A percentile compares a stretch with the other conserved stretches of the same genome.
Evolutionary conservation across 805 yeast genomes (phyloP).

Genomic region (Wickerhamiella sorbophila): DNA sequence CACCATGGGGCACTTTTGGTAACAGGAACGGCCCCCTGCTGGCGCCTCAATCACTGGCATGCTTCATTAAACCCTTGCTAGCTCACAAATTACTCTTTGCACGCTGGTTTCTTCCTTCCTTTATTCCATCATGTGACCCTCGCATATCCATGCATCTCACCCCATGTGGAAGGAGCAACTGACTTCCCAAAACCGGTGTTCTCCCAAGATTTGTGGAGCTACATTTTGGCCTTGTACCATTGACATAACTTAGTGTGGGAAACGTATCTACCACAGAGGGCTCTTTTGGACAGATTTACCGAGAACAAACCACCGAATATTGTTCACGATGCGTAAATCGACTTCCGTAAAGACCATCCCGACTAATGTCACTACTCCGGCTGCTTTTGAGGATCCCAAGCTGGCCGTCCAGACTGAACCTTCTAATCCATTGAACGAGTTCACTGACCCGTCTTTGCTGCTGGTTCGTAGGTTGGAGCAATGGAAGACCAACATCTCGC

Average conservation of each 20-base stretch:
- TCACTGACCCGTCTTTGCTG: slow-evolving; percentile 24
- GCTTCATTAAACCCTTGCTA: too few species aligned
- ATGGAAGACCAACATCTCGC: slow-evolving; percentile 23
- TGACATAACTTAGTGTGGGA: too few species aligned
- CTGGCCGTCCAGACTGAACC: slow-evolving; percentile 3
- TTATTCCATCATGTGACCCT: not conserved
- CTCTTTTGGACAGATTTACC: too few species aligned
- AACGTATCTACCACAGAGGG: too few species aligned
- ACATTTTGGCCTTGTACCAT: not conserved
- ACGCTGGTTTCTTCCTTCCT: too few species aligned
- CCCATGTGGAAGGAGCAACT: slow-evolving; percentile 1
- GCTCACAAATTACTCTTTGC: too few species aligned
- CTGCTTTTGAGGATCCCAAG: not conserved
- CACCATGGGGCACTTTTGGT: too few species aligned
- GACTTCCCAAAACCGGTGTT: not conserved
- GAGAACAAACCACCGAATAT: too few species aligned
- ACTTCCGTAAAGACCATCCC: not conserved
- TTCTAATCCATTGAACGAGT: slow-evolving; percentile 9
- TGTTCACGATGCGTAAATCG: not conserved
- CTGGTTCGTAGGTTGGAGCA: slow-evolving; percentile 25
- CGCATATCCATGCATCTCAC: not conserved
- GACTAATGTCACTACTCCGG: not conserved
- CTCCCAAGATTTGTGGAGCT: not conserved
- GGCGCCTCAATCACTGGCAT: too few species aligned
- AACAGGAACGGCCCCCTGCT: too few species aligned